phyloP scores from a whole-genome alignment of 352 stramenopile genomes.

The Globisporangium canariense region DNA sequence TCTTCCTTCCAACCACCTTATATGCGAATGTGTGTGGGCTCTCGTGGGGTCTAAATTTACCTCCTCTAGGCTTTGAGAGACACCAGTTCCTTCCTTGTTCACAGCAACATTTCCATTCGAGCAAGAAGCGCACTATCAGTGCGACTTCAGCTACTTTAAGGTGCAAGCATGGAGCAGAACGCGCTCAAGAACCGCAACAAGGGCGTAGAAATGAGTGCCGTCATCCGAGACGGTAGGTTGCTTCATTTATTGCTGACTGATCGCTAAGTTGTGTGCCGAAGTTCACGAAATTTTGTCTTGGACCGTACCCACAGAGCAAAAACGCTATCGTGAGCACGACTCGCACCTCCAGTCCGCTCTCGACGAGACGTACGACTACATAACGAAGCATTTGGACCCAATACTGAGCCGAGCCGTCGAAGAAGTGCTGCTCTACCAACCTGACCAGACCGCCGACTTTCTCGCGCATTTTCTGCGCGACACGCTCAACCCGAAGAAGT shows the following conservation, averaged over 20 bases:
- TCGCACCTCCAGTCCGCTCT: slow-evolving; percentile 42
- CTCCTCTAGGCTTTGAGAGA: background rate
- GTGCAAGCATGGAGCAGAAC: slow-evolving; percentile 27
- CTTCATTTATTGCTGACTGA: background rate
- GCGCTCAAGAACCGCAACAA: slow-evolving; percentile 53
- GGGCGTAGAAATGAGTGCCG: slow-evolving; percentile 36
- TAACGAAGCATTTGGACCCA: slow-evolving; percentile 60
- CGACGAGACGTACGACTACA: slow-evolving; percentile 68
- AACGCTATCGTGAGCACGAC: slow-evolving; percentile 53
- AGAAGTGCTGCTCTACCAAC: slow-evolving; percentile 68
- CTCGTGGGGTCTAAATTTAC: background rate
- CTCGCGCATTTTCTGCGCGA: slow-evolving; percentile 59
- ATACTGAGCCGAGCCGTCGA: slow-evolving; percentile 62
- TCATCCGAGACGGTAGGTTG: slow-evolving; percentile 51
- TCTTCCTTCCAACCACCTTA: background rate
- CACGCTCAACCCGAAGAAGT: slow-evolving; percentile 69
- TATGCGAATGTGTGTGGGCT: background rate
- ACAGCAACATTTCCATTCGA: background rate
- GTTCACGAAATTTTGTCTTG: background rate
- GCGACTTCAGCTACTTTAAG: background rate
- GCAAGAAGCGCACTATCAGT: background rate
- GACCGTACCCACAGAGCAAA: slow-evolving; percentile 39
- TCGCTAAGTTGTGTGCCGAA: background rate
- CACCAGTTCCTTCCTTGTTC: background rate
- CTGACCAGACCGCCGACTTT: slow-evolving; percentile 70